Evolutionary conservation across 768 basidiomycete genomes (phyloP).

Genomic region (Tricholoma matsutake): DNA sequence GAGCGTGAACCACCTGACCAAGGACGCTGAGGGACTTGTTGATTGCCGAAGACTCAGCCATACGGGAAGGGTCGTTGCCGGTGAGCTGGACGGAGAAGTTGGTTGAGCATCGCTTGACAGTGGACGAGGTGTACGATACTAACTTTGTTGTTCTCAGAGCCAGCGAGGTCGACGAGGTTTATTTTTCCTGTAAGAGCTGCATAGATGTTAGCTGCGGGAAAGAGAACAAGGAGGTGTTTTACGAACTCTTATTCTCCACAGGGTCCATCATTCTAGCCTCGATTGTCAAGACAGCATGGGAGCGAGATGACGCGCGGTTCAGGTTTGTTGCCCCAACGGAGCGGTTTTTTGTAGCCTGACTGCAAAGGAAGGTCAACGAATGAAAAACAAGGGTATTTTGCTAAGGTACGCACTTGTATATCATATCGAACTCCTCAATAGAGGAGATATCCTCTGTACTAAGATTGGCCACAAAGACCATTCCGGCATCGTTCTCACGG

Average conservation of each 20-base stretch:
- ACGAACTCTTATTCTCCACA: slow-evolving; percentile 52
- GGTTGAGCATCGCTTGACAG: not conserved
- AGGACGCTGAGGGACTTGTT: slow-evolving; percentile 87
- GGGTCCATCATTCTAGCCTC: slow-evolving; percentile 58
- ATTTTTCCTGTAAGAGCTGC: slow-evolving; percentile 72
- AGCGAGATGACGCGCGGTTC: slow-evolving; percentile 82
- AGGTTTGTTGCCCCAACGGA: slow-evolving; percentile 85
- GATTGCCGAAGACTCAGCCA: slow-evolving; percentile 87
- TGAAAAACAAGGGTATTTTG: too few relatives aligned
- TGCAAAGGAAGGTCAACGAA: slow-evolving; percentile 21
- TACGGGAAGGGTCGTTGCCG: slow-evolving; percentile 82
- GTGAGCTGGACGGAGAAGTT: slow-evolving; percentile 46
- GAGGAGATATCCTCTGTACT: slow-evolving; percentile 38
- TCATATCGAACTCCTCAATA: slow-evolving; percentile 41
- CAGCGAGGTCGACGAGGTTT: slow-evolving; percentile 86
- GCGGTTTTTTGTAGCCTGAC: slow-evolving; percentile 70
- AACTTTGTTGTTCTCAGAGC: slow-evolving; percentile 89
- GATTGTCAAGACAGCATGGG: slow-evolving; percentile 83
- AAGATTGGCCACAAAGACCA: slow-evolving; percentile 55
- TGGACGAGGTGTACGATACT: slow-evolving; percentile 3
- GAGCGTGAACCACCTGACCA: slow-evolving; percentile 83
- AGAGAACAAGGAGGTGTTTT: not conserved
- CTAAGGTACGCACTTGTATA: slow-evolving; percentile 39
- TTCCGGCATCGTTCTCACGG: slow-evolving; percentile 49
- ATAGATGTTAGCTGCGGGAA: slow-evolving; percentile 3